Conservation (phyloP, 2,329 filamentous ascomycete species). For the Huntiella moniliformis region DNA sequence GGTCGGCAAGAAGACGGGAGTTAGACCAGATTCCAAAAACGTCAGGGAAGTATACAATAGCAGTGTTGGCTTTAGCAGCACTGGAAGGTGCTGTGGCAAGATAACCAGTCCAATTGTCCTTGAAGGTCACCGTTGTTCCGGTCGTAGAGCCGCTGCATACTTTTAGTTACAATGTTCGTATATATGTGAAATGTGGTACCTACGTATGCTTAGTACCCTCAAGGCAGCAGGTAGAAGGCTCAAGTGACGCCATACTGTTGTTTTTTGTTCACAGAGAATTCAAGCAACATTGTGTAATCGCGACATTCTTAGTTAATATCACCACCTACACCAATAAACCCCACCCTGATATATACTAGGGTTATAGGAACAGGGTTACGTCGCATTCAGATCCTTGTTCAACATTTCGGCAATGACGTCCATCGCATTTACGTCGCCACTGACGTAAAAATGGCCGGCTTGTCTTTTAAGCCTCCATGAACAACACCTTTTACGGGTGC, state of each 20-base stretch:
- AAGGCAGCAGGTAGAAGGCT: constrained; percentile 33
- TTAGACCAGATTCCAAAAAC: constrained; percentile 31
- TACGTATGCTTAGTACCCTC: constrained; percentile 35
- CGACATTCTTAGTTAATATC: no score
- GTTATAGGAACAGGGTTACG: background rate
- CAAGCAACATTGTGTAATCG: background rate
- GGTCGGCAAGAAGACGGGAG: constrained; percentile 21
- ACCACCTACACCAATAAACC: no score
- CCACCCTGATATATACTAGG: no score
- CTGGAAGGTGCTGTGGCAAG: constrained; percentile 25
- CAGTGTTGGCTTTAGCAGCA: constrained; percentile 16
- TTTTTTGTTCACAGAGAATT: background rate
- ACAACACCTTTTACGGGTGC: no score
- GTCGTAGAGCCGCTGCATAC: constrained; percentile 27
- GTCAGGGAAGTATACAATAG: constrained; percentile 29
- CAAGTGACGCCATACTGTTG: constrained; percentile 32
- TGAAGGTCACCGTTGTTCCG: constrained; percentile 28
- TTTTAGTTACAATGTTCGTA: background rate
- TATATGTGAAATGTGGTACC: constrained; percentile 15
- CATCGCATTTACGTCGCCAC: no score
- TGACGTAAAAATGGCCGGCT: no score
- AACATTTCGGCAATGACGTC: no score
- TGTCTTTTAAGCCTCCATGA: no score
- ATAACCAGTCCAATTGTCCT: constrained; percentile 29
- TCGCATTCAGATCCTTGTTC: background rate